These are phyloP conservation scores for Fusarium torreyae DNA, from an alignment of 2,329 filamentous ascomycete species.

Conservation along the genomic window DNA sequence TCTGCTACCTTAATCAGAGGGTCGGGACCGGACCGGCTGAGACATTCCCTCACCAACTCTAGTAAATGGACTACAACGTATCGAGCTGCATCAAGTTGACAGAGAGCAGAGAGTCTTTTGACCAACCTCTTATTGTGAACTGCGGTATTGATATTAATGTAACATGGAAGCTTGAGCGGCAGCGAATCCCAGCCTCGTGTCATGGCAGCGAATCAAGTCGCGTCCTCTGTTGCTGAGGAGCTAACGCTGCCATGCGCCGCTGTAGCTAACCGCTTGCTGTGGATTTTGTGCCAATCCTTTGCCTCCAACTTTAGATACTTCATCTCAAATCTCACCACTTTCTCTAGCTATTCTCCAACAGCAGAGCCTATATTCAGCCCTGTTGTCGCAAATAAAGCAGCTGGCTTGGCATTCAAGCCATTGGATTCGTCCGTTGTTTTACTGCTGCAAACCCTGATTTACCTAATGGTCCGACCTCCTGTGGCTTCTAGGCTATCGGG, in stretches of 20 bases:
- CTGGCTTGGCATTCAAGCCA: conserved; percentile 15
- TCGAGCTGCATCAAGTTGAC: too few species aligned
- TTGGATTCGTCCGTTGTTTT: conserved; percentile 28
- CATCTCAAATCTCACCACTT: not conserved
- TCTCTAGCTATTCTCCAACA: not conserved
- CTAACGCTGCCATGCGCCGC: not conserved
- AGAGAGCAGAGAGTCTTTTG: too few species aligned
- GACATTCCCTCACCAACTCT: conserved; percentile 16
- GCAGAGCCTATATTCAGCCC: conserved; percentile 12
- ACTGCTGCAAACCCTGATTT: conserved; percentile 28
- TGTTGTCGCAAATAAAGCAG: conserved; percentile 47
- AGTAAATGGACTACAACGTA: not conserved
- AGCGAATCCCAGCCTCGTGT: conserved; percentile 18
- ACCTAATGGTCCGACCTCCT: not conserved
- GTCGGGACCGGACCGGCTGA: conserved; percentile 13
- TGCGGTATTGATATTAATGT: conserved; percentile 24
- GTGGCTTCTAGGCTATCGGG: not conserved
- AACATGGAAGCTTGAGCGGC: conserved; percentile 18
- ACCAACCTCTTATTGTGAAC: not conserved
- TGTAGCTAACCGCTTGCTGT: conserved; percentile 3
- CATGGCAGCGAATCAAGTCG: conserved; percentile 12
- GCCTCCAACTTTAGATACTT: too few species aligned
- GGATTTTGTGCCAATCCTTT: too few species aligned
- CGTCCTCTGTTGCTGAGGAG: conserved; percentile 10
- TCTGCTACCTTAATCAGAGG: conserved; percentile 3